Evolutionary conservation across 1,284 basidiomycete species (phyloP), one percentile per base, ranked within the genome.

Genomic region (Microbotryum saponariae): DNA sequence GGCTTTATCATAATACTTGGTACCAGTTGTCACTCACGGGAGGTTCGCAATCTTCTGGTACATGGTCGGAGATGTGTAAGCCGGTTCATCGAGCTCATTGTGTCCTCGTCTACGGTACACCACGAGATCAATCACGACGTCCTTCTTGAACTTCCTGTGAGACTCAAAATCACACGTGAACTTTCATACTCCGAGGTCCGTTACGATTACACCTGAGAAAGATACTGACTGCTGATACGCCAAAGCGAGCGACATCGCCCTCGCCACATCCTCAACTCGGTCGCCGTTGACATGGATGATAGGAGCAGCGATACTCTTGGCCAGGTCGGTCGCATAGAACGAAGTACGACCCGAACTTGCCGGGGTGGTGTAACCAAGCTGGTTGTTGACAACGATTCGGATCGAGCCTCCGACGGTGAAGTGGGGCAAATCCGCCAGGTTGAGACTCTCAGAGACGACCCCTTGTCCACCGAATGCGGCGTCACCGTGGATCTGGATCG

Each of bases 201-300:
- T 5, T 20, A 20, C 16, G 16, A 29, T 12, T 10, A 29, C 9
- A 27, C 37, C 37, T 87, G 80, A 91, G 91, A 75, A 87, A 81
- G 71, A 88, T 31, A 12, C 56, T 21, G 16, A 57, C 56, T 50
- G 84, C 58, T 89, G 79, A 72, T 91, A 93, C 67, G 84, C 82
- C 78, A 90, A 87, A 0, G 88, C 89, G 12, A 86, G 81, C 63
- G 88, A 83, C 71, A 91, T 80, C 2, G 88, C 88, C 4, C 85
- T 80, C 7, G 83, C 81, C 10, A 91, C 89, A 66, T 89, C 88
- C 86, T 68, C 44, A 20, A 63, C 60, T 60, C 52, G 61, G 73
- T 94, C 90, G 7, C 91, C 91, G 70, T 93, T 93, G 65, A 92
- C 89, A 67, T 93, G 90, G n/a, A 93, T 74, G 18, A 93, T 84